Evolutionary conservation across 2,329 filamentous ascomycete genomes (phyloP), one percentile per base, ranked within the genome.

Genomic region (Xylariaceae sp.): DNA sequence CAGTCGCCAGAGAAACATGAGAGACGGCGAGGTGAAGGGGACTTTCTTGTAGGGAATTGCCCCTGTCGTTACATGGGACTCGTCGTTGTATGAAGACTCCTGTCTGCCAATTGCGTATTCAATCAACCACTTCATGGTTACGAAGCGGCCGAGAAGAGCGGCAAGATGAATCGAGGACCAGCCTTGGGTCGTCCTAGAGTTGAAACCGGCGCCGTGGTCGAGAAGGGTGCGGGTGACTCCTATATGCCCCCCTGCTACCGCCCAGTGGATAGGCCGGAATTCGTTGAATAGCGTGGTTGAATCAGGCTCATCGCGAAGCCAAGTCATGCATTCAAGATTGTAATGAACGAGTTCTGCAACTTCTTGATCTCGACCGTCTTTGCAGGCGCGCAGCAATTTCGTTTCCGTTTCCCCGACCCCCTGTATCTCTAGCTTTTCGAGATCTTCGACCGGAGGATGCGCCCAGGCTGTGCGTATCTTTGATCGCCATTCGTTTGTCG

Each of bases 241-340:
- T 18, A 30, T 44, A 40, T 55, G 43, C 2, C 42, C 53, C 19
- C 53, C 52, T 36, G 44, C 18, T 41, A 43, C 53, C 18, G 53
- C 53, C 42, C 53, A 55, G 43, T 55, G 47, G 34, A 53, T 53
- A 15, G 44, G 45, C 32, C 26, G 37, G 34, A 55, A 51, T 15
- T 26, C 42, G 10, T 32, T 22, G 12, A 55, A 55, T 29, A 36
- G 19, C 8, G 18, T 51, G 1, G 16, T n/a, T 42, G 37, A 47
- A 39, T 34, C 4, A 16, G 29, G 21, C 15, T 19, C 8, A 5
- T 36, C 8, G 3, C 13, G 22, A 21, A 29, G n/a, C 32, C 29
- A 32, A 21, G 42, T 48, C 7, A 22, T 2, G 40, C 47, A 51
- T n/a, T 51, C 37, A 26, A 55, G 22, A 34, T 48, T 37, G 37